phyloP scores from a whole-genome alignment of 306 rosid genomes.

The Prinsepia uniflora region DNA sequence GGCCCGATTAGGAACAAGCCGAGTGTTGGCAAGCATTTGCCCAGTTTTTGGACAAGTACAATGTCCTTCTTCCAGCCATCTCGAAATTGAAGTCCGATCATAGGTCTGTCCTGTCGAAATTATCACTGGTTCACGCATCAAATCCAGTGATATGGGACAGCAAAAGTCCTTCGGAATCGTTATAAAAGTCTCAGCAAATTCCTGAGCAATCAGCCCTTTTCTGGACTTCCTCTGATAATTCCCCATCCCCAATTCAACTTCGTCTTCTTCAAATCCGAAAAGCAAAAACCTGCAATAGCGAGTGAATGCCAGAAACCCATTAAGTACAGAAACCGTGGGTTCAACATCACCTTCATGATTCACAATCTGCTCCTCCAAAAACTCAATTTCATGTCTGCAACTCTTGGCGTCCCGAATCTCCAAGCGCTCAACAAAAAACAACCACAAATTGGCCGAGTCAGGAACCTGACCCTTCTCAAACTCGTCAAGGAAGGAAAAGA shows the following conservation, averaged over 20 bases:
- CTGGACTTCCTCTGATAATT: conserved; percentile 38
- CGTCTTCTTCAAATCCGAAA: conserved; percentile 85
- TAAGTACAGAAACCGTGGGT: conserved; percentile 67
- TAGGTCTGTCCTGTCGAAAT: conserved; percentile 86
- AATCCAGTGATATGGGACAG: conserved; percentile 78
- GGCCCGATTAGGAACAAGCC: conserved; percentile 71
- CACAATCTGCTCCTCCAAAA: conserved; percentile 88
- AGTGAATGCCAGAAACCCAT: conserved; percentile 82
- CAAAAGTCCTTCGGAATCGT: conserved; percentile 80
- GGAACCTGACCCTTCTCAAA: conserved; percentile 68
- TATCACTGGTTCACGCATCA: conserved; percentile 88
- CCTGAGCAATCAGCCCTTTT: conserved; percentile 60
- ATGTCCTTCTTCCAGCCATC: conserved; percentile 98
- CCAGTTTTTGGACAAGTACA: conserved; percentile 86
- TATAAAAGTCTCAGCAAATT: conserved; percentile 68
- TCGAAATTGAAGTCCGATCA: conserved; percentile 66
- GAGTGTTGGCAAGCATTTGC: conserved; percentile 66
- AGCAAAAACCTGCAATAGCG: conserved; percentile 83
- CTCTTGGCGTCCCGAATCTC: conserved; percentile 53
- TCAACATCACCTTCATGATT: conserved; percentile 87
- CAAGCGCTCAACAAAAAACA: conserved; percentile 54
- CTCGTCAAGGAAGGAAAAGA: conserved; percentile 51
- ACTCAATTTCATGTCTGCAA: conserved; percentile 74
- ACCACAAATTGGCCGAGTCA: conserved; percentile 39
- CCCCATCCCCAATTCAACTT: conserved; percentile 39